Evolutionary conservation across 345 rosid genomes (phyloP), one percentile per base, ranked within the genome.

Genomic region (Nasturtium officinale): DNA sequence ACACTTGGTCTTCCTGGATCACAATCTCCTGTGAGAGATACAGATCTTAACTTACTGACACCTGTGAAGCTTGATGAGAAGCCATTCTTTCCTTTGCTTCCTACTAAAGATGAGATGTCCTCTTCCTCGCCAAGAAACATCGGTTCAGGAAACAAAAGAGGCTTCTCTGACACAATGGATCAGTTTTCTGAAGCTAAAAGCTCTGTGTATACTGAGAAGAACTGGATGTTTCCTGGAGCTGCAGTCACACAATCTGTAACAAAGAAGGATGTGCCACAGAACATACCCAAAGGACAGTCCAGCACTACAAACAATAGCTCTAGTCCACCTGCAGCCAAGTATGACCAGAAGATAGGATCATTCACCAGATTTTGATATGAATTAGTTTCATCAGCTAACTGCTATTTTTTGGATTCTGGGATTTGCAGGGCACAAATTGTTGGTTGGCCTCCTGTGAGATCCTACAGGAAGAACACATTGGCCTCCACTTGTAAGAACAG

Each of bases 1-100:
- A 83, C 90, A 61, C 97, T 93, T 2, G 97, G 98, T 32, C 97
- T 90, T 65, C 98, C 98, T 0, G 96, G 98, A 64, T 89, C 94
- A 3, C 90, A 61, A 42, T 93, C 92, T 57, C 92, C 92, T 15
- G 79, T 73, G 28, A 84, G 97, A 70, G 88, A 83, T 25, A 68
- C 81, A 0, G 83, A 81, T 25, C 72, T 84, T 77, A 82, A 83
- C 76, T 80, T 84, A 74, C 53, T 80, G 37, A 80, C 62, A 47
- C 83, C 85, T 11, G 61, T 5, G 0, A 65, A 71, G 69, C 83
- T 84, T 25, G 88, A 89, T 61, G 96, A 84, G 85, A 90, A 89
- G 75, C 85, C 82, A 0, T 79, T 93, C 72, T 89, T 93, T 77
- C 90, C 97, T n/a, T 74, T 93, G 82, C 83, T 86, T 77, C 90